These are phyloP conservation scores for Glycine tomentella DNA, from an alignment of 306 rosid genomes.

Conservation along the genomic window DNA sequence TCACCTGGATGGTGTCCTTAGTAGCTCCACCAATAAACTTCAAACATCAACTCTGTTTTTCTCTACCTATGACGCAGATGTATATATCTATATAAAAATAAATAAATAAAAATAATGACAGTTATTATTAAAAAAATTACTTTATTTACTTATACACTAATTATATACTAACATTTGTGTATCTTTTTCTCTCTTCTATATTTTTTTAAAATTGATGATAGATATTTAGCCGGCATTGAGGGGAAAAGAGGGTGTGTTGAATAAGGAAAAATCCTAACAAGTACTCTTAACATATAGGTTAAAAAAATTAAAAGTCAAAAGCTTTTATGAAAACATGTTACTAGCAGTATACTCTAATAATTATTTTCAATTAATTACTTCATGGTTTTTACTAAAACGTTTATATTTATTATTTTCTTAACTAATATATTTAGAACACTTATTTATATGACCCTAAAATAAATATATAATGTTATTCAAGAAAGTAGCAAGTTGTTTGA, in stretches of 20 bases:
- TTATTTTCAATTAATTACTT: not conserved
- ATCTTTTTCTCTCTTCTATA: not conserved
- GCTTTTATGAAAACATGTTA: not conserved
- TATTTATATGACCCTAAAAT: too few species aligned
- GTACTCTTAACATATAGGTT: not conserved
- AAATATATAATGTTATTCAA: too few species aligned
- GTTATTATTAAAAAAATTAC: not conserved
- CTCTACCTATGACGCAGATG: not conserved
- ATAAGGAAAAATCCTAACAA: not conserved
- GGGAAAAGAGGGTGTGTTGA: not conserved
- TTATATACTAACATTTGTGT: not conserved
- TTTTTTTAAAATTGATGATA: not conserved
- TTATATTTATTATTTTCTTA: too few species aligned
- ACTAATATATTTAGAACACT: too few species aligned
- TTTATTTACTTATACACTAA: not conserved
- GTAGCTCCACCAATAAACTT: conserved; percentile 55
- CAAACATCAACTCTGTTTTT: conserved; percentile 31
- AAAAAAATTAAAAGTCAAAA: not conserved
- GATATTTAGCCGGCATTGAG: not conserved
- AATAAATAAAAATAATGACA: too few species aligned
- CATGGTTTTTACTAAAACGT: not conserved
- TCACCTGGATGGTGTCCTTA: conserved; percentile 70
- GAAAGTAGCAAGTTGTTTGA: too few species aligned
- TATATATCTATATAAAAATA: not conserved
- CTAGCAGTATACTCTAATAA: not conserved